These are phyloP conservation scores for Geotrichum restrictum DNA, from an alignment of 1,139 yeast genomes.

Conservation along the genomic window DNA sequence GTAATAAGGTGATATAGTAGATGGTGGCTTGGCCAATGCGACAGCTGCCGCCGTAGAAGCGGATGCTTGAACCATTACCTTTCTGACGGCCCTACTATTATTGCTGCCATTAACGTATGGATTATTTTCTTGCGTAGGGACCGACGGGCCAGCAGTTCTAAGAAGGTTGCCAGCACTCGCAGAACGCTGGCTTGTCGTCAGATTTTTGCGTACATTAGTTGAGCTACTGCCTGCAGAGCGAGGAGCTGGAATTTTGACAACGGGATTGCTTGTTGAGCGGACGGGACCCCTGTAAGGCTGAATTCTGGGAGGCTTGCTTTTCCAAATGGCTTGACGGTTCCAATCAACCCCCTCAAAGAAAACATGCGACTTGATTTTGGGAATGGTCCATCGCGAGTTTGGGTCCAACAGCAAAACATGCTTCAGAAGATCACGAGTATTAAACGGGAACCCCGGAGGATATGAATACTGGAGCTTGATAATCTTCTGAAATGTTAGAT, in stretches of 20 bases:
- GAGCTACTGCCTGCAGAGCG: constrained; percentile 6
- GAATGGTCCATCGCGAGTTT: constrained; percentile 56
- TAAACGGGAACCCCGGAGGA: constrained; percentile 71
- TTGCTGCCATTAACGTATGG: background rate
- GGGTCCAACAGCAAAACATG: constrained; percentile 65
- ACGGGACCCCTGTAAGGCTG: constrained; percentile 58
- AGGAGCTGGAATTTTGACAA: background rate
- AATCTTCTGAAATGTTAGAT: constrained; percentile 88
- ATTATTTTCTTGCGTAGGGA: background rate
- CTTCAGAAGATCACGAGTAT: constrained; percentile 68
- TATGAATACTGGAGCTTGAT: constrained; percentile 78
- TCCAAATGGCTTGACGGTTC: constrained; percentile 68
- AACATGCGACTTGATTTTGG: constrained; percentile 64
- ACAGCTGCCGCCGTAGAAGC: constrained; percentile 38
- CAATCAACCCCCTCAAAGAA: constrained; percentile 73
- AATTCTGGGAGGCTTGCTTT: constrained; percentile 63
- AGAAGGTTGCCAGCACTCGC: constrained; percentile 13
- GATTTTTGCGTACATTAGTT: constrained; percentile 19
- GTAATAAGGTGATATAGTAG: constrained; percentile 16
- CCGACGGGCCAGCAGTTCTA: background rate
- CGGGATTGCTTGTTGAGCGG: constrained; percentile 26
- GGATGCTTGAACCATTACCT: background rate
- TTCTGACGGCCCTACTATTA: constrained; percentile 24
- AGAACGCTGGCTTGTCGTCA: constrained; percentile 12
- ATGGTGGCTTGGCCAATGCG: constrained; percentile 27